phyloP scores from a whole-genome alignment of 2,329 filamentous ascomycete genomes.

The Hysterium pulicare region DNA sequence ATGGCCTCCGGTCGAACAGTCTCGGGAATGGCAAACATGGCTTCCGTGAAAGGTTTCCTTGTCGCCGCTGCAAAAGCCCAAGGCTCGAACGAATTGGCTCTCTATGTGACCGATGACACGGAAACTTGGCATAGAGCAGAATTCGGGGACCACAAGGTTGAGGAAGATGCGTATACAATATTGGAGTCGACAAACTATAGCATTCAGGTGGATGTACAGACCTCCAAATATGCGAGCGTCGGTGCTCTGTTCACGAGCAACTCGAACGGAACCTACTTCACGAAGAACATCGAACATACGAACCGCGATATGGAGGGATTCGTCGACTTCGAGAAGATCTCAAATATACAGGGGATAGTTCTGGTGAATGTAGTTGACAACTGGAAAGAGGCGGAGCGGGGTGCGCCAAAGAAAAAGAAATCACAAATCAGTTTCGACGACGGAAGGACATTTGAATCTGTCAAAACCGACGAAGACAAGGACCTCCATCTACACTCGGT shows the following conservation, averaged over 20 bases:
- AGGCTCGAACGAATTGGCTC: slow-evolving; percentile 82
- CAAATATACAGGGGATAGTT: slow-evolving; percentile 87
- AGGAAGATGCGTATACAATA: slow-evolving; percentile 84
- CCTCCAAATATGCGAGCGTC: slow-evolving; percentile 64
- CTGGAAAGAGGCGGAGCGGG: slow-evolving; percentile 65
- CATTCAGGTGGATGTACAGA: slow-evolving; percentile 93
- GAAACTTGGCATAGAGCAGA: slow-evolving; percentile 86
- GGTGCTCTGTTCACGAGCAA: slow-evolving; percentile 93
- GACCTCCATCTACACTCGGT: slow-evolving; percentile 87
- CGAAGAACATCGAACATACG: slow-evolving; percentile 84
- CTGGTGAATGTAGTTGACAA: slow-evolving; percentile 89
- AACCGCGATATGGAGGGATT: slow-evolving; percentile 73
- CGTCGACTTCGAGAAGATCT: slow-evolving; percentile 94
- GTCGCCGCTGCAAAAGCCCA: slow-evolving; percentile 77
- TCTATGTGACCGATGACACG: slow-evolving; percentile 85
- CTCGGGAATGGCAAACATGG: slow-evolving; percentile 76
- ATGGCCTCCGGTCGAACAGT: slow-evolving; percentile 72
- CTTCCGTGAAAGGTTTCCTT: slow-evolving; percentile 79
- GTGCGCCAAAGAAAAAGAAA: slow-evolving; percentile 63
- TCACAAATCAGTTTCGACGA: slow-evolving; percentile 94
- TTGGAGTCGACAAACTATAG: slow-evolving; percentile 97
- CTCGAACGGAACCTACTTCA: slow-evolving; percentile 95
- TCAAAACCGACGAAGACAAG: slow-evolving; percentile 65
- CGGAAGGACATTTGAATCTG: slow-evolving; percentile 74
- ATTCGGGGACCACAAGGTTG: slow-evolving; percentile 80